Percentiles rank a stretch among this genome's conserved stretches.
These are phyloP conservation scores for Zygosaccharomyces siamensis DNA, from an alignment of 805 yeast species.

Conservation along the genomic window DNA sequence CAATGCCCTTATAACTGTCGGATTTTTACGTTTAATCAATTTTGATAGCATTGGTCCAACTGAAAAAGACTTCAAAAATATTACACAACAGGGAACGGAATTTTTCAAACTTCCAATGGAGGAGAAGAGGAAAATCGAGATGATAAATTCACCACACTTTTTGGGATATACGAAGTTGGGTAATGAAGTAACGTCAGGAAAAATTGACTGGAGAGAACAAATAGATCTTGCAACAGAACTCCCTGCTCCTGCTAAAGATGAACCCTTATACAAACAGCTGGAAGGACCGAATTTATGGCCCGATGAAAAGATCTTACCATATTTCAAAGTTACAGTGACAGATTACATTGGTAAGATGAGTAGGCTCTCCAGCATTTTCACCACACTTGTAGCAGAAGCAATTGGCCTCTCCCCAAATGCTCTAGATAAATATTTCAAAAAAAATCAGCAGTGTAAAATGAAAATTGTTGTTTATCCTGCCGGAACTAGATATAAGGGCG, in stretches of 20 bases:
- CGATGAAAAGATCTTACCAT: slow-evolving; percentile 38
- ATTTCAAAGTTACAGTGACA: slow-evolving; percentile 40
- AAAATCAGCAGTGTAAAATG: slow-evolving; percentile 48
- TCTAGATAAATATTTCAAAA: slow-evolving; percentile 47
- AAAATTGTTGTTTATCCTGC: slow-evolving; percentile 54
- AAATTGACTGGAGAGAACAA: slow-evolving; percentile 58
- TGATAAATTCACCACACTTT: slow-evolving; percentile 55
- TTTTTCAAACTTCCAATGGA: slow-evolving; percentile 46
- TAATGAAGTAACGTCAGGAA: slow-evolving; percentile 51
- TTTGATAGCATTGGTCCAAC: slow-evolving; percentile 38
- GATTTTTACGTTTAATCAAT: slow-evolving; percentile 47
- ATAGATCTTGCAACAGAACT: slow-evolving; percentile 54
- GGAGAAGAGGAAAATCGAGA: slow-evolving; percentile 44
- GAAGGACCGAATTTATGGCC: slow-evolving; percentile 60
- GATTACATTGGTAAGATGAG: slow-evolving; percentile 45
- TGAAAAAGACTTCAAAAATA: slow-evolving; percentile 36
- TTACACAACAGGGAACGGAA: slow-evolving; percentile 38
- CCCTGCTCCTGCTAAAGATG: slow-evolving; percentile 37
- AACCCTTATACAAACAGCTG: slow-evolving; percentile 43
- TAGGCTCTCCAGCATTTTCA: slow-evolving; percentile 39
- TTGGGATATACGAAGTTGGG: slow-evolving; percentile 54
- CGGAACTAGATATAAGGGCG: slow-evolving; percentile 25
- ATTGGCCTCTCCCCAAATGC: slow-evolving; percentile 44
- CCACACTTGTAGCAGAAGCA: slow-evolving; percentile 50
- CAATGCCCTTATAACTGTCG: slow-evolving; percentile 51